Percentiles rank a stretch among this genome's conserved stretches.
These are phyloP conservation scores for Mollisiaceae sp. DNA, from an alignment of 2,329 filamentous ascomycete genomes.

Conservation along the genomic window DNA sequence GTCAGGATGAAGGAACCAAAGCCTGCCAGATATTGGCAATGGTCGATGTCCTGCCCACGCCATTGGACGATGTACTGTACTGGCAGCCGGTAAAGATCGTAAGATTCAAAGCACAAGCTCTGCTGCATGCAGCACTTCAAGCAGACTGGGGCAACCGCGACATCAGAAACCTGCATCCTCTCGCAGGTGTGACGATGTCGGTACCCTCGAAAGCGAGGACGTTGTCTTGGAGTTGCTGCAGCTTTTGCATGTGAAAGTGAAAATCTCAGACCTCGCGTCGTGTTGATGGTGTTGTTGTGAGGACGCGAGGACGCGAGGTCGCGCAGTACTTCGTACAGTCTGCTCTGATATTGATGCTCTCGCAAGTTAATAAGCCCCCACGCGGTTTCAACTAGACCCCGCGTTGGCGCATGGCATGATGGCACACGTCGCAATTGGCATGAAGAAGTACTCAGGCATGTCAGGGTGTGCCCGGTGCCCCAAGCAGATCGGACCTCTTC, in stretches of 20 bases:
- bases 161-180: neutral
- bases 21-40: conserved; percentile 20
- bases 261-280: neutral
- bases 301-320: too few relatives aligned
- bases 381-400: conserved; percentile 30
- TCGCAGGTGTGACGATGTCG: neutral
- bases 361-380: conserved; percentile 21
- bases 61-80: conserved; percentile 26
- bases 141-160: neutral
- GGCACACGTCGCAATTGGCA: conserved; percentile 4
- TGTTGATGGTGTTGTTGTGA: neutral
- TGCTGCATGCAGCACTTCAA: conserved; percentile 1
- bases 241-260: conserved; percentile 8
- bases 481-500: conserved; percentile 7
- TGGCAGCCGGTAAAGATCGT: neutral
- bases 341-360: neutral
- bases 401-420: conserved; percentile 21
- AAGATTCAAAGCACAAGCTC: neutral
- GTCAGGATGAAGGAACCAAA: conserved; percentile 28
- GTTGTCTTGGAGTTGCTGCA: neutral
- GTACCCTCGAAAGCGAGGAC: neutral
- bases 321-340: too few relatives aligned
- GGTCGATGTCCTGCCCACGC: conserved; percentile 2
- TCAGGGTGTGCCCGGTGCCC: conserved; percentile 14
- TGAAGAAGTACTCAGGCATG: conserved; percentile 15